phyloP scores from a whole-genome alignment of 2,329 filamentous ascomycete genomes.

The Exutisphaerella laricina region DNA sequence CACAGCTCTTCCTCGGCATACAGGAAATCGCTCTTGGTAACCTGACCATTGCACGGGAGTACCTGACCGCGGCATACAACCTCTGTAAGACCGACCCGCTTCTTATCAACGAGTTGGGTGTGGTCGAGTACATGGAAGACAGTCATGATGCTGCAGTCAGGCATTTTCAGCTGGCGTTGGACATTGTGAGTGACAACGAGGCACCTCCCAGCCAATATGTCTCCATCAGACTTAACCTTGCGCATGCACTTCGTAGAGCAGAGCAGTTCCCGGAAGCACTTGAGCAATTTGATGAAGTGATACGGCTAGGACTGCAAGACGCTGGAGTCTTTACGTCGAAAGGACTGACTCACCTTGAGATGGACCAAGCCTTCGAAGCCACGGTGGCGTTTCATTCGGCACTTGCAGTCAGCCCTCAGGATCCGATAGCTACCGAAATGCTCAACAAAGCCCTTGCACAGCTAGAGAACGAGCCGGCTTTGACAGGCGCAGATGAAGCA shows the following conservation, averaged over 20 bases:
- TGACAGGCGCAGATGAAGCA: constrained; percentile 44
- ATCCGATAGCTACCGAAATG: constrained; percentile 73
- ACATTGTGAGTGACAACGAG: constrained; percentile 72
- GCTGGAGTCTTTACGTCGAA: constrained; percentile 74
- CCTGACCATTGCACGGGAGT: constrained; percentile 87
- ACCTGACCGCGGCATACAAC: constrained; percentile 80
- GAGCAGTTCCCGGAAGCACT: constrained; percentile 66
- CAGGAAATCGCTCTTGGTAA: constrained; percentile 96
- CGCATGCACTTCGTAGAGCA: constrained; percentile 74
- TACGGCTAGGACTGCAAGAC: constrained; percentile 71
- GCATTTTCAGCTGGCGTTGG: constrained; percentile 71
- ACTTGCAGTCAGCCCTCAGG: constrained; percentile 70
- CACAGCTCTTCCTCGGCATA: constrained; percentile 95
- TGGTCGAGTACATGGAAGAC: constrained; percentile 92
- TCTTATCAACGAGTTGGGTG: constrained; percentile 89
- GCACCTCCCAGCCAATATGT: constrained; percentile 71
- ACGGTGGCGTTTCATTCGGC: constrained; percentile 80
- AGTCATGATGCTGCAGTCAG: constrained; percentile 67
- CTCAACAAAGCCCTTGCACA: constrained; percentile 66
- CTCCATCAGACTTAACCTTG: constrained; percentile 79
- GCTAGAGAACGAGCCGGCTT: constrained; percentile 45
- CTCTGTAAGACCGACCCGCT: constrained; percentile 81
- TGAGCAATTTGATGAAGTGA: constrained; percentile 77
- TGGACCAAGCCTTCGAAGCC: constrained; percentile 68
- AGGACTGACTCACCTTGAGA: constrained; percentile 75